phyloP scores from a whole-genome alignment of 2,329 filamentous ascomycete species.

The Colletotrichum acutatum region DNA sequence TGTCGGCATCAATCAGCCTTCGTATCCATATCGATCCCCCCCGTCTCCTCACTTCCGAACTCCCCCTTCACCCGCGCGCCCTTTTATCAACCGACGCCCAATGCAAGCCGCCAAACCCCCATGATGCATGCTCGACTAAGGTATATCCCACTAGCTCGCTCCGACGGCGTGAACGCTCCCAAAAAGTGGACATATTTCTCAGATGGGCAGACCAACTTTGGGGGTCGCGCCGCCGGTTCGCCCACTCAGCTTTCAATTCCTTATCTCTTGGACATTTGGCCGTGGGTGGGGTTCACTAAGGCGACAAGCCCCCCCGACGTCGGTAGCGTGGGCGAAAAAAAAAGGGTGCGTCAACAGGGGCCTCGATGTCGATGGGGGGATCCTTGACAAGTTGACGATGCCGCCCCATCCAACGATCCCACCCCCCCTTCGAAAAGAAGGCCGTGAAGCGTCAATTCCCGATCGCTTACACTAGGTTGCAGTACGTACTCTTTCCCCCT shows the following conservation, averaged over 20 bases:
- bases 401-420: neutral
- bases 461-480: neutral
- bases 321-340: neutral
- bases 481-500: neutral
- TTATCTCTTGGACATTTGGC: slow-evolving; percentile 31
- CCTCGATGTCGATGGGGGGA: neutral
- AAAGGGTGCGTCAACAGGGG: neutral
- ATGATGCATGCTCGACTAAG: neutral
- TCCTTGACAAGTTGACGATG: neutral
- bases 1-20: neutral
- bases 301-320: neutral
- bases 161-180: slow-evolving; percentile 7
- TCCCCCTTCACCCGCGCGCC: neutral
- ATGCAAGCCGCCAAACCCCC: neutral
- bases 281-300: slow-evolving; percentile 15
- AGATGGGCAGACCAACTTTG: neutral
- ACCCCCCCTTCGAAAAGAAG: neutral
- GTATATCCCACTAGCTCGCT: neutral
- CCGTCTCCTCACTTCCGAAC: neutral
- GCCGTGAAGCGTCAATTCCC: neutral
- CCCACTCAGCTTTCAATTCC: slow-evolving; percentile 22
- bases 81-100: neutral
- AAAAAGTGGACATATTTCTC: slow-evolving; percentile 17
- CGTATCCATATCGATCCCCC: neutral
- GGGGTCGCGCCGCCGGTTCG: neutral